Evolutionary conservation across 2,329 filamentous ascomycete species (phyloP).

Genomic region (Ceratocystiopsis minuta): DNA sequence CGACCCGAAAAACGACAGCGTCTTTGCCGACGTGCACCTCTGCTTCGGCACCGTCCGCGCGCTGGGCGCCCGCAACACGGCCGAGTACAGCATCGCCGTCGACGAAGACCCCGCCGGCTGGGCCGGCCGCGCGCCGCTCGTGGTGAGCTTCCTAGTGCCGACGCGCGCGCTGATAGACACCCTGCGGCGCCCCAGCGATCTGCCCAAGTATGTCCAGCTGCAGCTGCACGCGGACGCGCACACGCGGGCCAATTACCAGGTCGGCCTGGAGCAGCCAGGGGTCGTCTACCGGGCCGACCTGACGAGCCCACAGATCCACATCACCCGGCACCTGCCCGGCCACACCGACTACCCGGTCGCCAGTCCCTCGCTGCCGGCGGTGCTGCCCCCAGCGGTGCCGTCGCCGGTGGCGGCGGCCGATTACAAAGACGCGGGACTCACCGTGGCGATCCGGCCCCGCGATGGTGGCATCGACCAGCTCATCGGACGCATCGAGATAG

Average conservation of each 20-base stretch:
- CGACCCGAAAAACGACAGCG: neutral
- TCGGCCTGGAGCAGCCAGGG: conserved; percentile 6
- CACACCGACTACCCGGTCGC: conserved; percentile 14
- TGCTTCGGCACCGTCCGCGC: conserved; percentile 20
- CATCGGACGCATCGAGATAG: conserved; percentile 23
- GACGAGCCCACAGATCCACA: conserved; percentile 11
- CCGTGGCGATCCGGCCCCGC: conserved; percentile 16
- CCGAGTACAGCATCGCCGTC: conserved; percentile 17
- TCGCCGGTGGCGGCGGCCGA: neutral
- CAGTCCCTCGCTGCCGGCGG: too few relatives aligned
- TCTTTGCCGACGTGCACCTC: conserved; percentile 18
- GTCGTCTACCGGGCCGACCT: conserved; percentile 9
- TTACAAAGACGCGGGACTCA: conserved; percentile 12
- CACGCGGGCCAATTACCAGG: neutral
- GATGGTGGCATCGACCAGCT: conserved; percentile 9
- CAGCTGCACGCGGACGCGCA: conserved; percentile 12
- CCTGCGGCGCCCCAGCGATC: too few relatives aligned
- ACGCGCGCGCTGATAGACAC: conserved; percentile 15
- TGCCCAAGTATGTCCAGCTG: conserved; percentile 14
- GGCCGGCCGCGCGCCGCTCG: conserved; percentile 20
- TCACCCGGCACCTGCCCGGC: conserved; percentile 21
- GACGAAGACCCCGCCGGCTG: conserved; percentile 19
- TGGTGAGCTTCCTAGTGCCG: conserved; percentile 24
- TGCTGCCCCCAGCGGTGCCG: conserved; percentile 4
- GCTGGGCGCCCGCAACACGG: conserved; percentile 11